Evolutionary conservation across 1,284 basidiomycete species (phyloP).

Genomic region (Tylopilus sp.): DNA sequence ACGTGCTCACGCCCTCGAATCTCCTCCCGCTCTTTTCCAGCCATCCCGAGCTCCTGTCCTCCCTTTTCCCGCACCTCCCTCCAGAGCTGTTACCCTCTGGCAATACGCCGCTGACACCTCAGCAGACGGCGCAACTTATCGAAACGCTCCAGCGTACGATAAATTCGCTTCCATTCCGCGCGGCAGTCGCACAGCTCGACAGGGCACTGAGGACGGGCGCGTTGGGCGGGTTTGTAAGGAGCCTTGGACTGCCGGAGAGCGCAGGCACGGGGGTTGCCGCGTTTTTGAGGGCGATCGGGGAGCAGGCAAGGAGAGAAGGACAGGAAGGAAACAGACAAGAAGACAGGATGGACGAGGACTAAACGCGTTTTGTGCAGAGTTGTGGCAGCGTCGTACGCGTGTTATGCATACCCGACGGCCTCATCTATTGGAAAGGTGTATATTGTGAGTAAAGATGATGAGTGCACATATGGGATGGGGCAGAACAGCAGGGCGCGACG

Average conservation of each 20-base stretch:
- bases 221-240: constrained; percentile 63
- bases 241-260: constrained; percentile 74
- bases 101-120: constrained; percentile 17
- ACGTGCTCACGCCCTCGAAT: constrained; percentile 70
- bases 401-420: not conserved
- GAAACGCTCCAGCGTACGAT: constrained; percentile 59
- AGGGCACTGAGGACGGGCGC: constrained; percentile 73
- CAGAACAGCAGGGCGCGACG: not conserved
- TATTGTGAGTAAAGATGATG: constrained; percentile 1
- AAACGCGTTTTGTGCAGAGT: not conserved
- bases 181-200: constrained; percentile 66
- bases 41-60: constrained; percentile 60
- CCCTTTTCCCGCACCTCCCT: constrained; percentile 75
- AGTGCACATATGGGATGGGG: not conserved
- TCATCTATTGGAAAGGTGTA: not conserved
- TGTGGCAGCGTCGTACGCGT: not conserved
- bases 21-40: constrained; percentile 63
- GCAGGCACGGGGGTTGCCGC: constrained; percentile 68
- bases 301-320: constrained; percentile 61
- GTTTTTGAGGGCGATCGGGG: constrained; percentile 70
- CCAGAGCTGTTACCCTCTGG: constrained; percentile 25
- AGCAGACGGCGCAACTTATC: constrained; percentile 39
- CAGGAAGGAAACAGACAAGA: constrained; percentile 22
- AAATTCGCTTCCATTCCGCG: constrained; percentile 55
- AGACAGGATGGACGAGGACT: constrained; percentile 33